These are phyloP conservation scores for Tricholoma matsutake DNA, from an alignment of 768 basidiomycete genomes.

Conservation along the genomic window DNA sequence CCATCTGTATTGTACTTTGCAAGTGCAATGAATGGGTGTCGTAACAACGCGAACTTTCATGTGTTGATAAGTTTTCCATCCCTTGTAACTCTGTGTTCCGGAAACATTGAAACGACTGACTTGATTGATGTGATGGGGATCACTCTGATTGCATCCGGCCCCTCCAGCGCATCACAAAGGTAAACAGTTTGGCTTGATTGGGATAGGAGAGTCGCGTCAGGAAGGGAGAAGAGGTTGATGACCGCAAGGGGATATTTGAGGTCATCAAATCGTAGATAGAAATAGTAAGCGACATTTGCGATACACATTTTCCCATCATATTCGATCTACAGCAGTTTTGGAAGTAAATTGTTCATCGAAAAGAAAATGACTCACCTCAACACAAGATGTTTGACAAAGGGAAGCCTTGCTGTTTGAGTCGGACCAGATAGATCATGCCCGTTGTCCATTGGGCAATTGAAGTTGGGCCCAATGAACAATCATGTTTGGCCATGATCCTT, in stretches of 20 bases:
- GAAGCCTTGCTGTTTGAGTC: conserved; percentile 6
- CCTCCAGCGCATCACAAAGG: not conserved
- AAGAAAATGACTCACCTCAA: not conserved
- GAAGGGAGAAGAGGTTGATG: not conserved
- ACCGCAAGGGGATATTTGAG: not conserved
- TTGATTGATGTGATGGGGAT: not conserved
- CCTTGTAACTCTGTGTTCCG: not conserved
- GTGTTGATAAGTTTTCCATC: not conserved
- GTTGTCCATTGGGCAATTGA: conserved; percentile 22
- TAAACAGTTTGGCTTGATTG: not conserved
- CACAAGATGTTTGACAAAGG: not conserved
- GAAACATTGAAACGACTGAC: not conserved
- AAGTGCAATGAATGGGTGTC: not conserved
- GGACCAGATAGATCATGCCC: conserved; percentile 18
- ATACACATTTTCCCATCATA: not conserved
- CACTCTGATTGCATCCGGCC: not conserved
- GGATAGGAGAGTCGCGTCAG: not conserved
- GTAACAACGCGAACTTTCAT: not conserved
- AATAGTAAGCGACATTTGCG: not conserved
- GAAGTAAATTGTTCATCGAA: not conserved
- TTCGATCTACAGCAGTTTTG: not conserved
- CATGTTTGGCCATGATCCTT: not conserved
- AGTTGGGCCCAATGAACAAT: conserved; percentile 19
- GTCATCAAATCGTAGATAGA: not conserved
- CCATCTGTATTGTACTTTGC: not conserved